Percentiles rank a stretch among this genome's conserved stretches.
Evolutionary conservation across 805 yeast species (phyloP).

Genomic region (Grigorovia transvaalensis): DNA sequence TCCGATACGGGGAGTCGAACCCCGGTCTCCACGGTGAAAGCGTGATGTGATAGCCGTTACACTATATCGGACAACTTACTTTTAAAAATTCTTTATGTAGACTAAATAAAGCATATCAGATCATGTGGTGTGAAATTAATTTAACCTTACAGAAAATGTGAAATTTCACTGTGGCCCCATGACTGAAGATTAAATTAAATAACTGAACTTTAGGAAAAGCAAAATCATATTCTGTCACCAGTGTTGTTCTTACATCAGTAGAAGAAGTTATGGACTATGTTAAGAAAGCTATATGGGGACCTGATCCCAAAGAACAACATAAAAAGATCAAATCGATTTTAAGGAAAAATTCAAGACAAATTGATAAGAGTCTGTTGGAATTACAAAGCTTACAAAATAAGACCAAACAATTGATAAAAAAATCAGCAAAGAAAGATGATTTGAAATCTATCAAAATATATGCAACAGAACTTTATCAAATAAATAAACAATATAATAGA

Average conservation of each 20-base stretch:
- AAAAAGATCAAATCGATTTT: constrained; percentile 67
- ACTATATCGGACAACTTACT: constrained; percentile 21
- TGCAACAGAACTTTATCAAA: constrained; percentile 70
- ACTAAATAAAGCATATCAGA: neutral
- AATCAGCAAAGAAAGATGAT: constrained; percentile 69
- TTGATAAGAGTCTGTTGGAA: constrained; percentile 56
- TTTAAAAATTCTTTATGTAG: neutral
- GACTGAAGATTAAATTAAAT: too few relatives aligned
- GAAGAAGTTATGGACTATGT: constrained; percentile 56
- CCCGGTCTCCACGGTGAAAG: constrained; percentile 30
- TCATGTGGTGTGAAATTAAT: neutral
- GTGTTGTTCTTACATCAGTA: neutral
- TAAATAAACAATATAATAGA: constrained; percentile 63
- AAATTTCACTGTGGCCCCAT: too few relatives aligned
- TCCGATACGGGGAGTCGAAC: constrained; percentile 30
- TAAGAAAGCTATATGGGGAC: constrained; percentile 88
- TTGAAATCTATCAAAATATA: constrained; percentile 62
- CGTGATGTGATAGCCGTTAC: constrained; percentile 29
- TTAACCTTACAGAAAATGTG: too few relatives aligned
- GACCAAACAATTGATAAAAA: constrained; percentile 65
- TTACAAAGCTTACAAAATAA: constrained; percentile 60
- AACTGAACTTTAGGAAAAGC: neutral
- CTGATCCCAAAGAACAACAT: constrained; percentile 84
- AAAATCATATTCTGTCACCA: neutral
- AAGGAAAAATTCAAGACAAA: constrained; percentile 73